Base-by-base conservation (phyloP, 2,329 filamentous ascomycete genomes). In the Neofusicoccum ribis region DNA sequence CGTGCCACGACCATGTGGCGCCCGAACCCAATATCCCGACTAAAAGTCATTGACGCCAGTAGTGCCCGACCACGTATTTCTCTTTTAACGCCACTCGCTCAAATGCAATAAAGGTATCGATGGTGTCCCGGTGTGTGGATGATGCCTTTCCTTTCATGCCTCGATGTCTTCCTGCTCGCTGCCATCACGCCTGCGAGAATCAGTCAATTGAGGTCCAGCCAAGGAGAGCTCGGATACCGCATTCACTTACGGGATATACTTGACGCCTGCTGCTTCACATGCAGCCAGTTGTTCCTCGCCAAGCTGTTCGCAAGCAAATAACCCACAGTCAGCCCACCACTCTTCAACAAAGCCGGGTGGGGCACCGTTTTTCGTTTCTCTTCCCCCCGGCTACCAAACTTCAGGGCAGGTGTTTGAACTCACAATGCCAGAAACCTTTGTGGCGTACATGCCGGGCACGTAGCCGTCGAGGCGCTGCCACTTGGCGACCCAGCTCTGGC, bases 401-500 rank as follows among this genome's bases (percentile, higher is more conserved):
- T 23, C 23, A 23, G 23, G 27, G 27, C 27, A 7, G 27, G 27
- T 31, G 27, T 31, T 31, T 31, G 27, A 8, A 79, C 84, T 78
- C 70, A 86, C 84, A 67, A 91, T 88, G 17, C 95, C 95, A 37
- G 91, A 92, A 27, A 99, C 95, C 81, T 98, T 97, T 64, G 93
- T 91, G 17, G 95, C 95, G 80, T 99, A 99, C 65, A 96, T 89
- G 63, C 95, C 95, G 15, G 88, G 86, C 61, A 95, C 90, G 77
- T 96, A 98, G 64, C 87, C 88, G 76, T 97, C 92, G 66, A 99
- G 81, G 8, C 95, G 87, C 83, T 98, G 93, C 90, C 93, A 98
- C 76, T 92, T 91, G n/a, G 94, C 93, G 56, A 98, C 92, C 95
- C 95, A 99, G 73, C 91, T 96, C 70, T 84, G 86, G 49, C 82